These are phyloP conservation scores for Nigrospora osmanthi DNA, from an alignment of 2,329 filamentous ascomycete species.

Conservation along the genomic window DNA sequence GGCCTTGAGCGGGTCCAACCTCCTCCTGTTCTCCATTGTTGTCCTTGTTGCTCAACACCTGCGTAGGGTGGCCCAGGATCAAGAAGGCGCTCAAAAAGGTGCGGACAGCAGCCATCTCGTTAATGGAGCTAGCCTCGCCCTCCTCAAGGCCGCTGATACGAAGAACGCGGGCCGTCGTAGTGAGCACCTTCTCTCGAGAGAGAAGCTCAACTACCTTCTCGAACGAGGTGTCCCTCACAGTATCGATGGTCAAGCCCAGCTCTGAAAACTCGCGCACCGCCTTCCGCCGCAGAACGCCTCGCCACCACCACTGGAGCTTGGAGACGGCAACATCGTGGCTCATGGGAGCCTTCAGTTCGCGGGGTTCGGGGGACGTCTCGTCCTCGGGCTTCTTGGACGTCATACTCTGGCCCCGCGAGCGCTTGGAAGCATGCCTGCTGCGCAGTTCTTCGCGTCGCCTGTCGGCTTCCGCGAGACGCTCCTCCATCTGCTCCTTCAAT, in stretches of 20 bases:
- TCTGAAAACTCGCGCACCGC: constrained; percentile 58
- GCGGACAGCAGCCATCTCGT: constrained; percentile 62
- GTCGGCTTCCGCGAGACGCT: constrained; percentile 71
- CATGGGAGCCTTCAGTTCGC: constrained; percentile 23
- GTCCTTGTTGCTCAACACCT: constrained; percentile 69
- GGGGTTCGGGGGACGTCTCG: constrained; percentile 26
- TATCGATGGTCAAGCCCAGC: constrained; percentile 62
- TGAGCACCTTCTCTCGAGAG: constrained; percentile 57
- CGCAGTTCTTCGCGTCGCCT: constrained; percentile 59
- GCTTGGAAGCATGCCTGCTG: constrained; percentile 43
- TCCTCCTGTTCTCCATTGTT: constrained; percentile 53
- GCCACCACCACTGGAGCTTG: constrained; percentile 66
- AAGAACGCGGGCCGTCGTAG: constrained; percentile 58
- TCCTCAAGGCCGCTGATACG: constrained; percentile 64
- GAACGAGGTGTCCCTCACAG: constrained; percentile 62
- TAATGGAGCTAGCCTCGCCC: constrained; percentile 52
- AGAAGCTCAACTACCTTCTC: constrained; percentile 66
- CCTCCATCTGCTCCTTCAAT: constrained; percentile 68
- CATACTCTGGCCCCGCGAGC: constrained; percentile 45
- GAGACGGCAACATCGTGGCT: constrained; percentile 54
- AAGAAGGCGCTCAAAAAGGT: constrained; percentile 76
- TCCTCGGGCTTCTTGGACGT: constrained; percentile 33
- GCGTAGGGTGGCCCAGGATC: constrained; percentile 70
- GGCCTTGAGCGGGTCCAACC: constrained; percentile 32
- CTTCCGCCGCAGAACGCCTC: constrained; percentile 46